These are phyloP conservation scores for Dactylellina cionopaga DNA, from an alignment of 2,329 filamentous ascomycete species.

Conservation along the genomic window DNA sequence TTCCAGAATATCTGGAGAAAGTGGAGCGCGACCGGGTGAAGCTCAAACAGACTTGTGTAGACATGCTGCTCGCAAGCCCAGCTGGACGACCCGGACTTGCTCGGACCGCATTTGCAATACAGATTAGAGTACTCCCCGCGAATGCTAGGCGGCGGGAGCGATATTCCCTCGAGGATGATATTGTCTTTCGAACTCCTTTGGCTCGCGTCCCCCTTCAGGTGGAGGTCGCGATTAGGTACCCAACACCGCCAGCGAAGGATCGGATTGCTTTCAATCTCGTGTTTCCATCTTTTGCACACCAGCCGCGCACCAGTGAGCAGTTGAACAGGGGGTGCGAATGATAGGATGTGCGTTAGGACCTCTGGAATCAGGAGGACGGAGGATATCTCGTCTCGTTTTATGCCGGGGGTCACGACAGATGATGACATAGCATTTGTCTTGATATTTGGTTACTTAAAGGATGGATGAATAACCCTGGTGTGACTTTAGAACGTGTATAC, in stretches of 20 bases:
- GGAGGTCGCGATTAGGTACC: slow-evolving; percentile 21
- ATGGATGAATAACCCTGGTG: background rate
- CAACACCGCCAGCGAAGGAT: slow-evolving; percentile 31
- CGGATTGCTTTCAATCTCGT: slow-evolving; percentile 27
- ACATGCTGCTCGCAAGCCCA: slow-evolving; percentile 15
- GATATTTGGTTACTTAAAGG: too few relatives aligned
- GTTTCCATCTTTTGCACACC: slow-evolving; percentile 29
- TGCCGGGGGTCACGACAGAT: background rate
- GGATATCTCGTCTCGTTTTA: too few relatives aligned
- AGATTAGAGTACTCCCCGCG: slow-evolving; percentile 17
- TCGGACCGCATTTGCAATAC: slow-evolving; percentile 20
- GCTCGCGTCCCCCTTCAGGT: background rate
- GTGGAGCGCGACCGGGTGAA: slow-evolving; percentile 24
- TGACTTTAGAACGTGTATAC: background rate
- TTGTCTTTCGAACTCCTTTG: background rate
- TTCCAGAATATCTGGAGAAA: slow-evolving; percentile 33
- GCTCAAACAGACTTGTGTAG: slow-evolving; percentile 25
- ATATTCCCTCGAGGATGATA: slow-evolving; percentile 10
- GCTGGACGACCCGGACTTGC: background rate
- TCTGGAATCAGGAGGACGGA: slow-evolving; percentile 37
- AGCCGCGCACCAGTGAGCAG: slow-evolving; percentile 19
- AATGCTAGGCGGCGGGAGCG: slow-evolving; percentile 31
- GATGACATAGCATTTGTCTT: too few relatives aligned
- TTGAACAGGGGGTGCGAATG: slow-evolving; percentile 19
- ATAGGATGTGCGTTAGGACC: slow-evolving; percentile 30